Conservation (phyloP, 805 yeast genomes). For the Wickerhamomyces canadensis region DNA sequence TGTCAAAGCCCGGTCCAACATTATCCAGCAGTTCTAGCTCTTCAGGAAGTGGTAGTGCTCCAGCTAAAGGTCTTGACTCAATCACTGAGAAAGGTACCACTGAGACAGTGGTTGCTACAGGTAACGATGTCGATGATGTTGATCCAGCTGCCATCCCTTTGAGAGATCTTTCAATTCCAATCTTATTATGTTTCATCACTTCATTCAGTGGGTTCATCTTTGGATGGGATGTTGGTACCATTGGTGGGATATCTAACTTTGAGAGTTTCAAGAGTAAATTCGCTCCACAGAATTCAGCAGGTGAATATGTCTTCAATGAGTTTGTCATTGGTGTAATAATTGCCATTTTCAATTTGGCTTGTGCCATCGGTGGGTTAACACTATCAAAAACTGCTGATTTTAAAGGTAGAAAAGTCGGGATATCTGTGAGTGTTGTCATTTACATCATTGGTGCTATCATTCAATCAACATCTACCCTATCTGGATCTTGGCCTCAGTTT, state of each 20-base stretch:
- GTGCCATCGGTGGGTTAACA: conserved; percentile 63
- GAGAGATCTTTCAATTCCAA: neutral
- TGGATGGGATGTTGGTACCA: conserved; percentile 78
- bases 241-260: conserved; percentile 67
- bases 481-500: conserved; percentile 52
- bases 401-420: conserved; percentile 54
- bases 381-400: conserved; percentile 53
- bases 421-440: conserved; percentile 46
- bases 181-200: conserved; percentile 30
- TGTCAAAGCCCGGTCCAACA: no score
- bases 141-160: neutral
- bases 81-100: neutral
- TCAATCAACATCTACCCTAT: conserved; percentile 44
- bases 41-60: no score
- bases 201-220: conserved; percentile 70
- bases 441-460: conserved; percentile 57
- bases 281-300: conserved; percentile 38
- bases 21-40: no score
- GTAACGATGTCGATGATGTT: neutral
- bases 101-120: neutral
- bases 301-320: conserved; percentile 36
- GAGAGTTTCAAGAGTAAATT: conserved; percentile 47
- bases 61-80: no score
- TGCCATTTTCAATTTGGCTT: conserved; percentile 58
- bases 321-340: conserved; percentile 49